Evolutionary conservation across 768 basidiomycete species (phyloP), one percentile per base, ranked within the genome.

Genomic region (Tylopilus vinaceipallidus): DNA sequence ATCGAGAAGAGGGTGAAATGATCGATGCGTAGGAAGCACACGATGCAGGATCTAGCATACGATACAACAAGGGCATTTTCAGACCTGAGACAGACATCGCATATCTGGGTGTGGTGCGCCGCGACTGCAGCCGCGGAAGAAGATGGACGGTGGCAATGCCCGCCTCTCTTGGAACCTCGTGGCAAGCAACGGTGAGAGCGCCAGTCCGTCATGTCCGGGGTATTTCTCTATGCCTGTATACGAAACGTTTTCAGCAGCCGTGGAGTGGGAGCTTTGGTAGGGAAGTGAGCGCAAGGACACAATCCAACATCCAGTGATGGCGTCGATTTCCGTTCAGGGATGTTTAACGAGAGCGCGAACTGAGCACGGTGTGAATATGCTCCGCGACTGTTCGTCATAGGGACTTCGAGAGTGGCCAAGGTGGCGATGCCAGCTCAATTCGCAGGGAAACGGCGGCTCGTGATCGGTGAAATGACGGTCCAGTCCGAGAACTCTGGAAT

Each of bases 401-500:
- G 10, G 40, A 40, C 36, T 47, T 53, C 35, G 52, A 54, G 27
- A 57, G 47, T n/a, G 17, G 35, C 20, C 45, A 37, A 30, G 23
- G 36, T 39, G 41, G 49, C 56, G 35, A 50, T 63, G 42, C n/a
- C 26, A 41, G 47, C 60, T 49, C 50, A 46, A 23, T 50, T 62
- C 27, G 56, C 62, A 24, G 56, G 54, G 17, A 40, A 50, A 35
- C 54, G 63, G 38, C 20, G 29, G 27, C 49, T 53, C 42, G 49
- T 46, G 58, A 64, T 58, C 56, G 47, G 34, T 53, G 35, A 62
- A 62, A 62, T 62, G 45, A 59, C 50, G 47, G 54, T 42, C 43
- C 59, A 54, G 42, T 38, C 52, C 45, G 52, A 61, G 49, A 53
- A 52, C 50, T 42, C 22, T 70, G 64, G 65, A 55, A 57, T 32